Evolutionary conservation across 2,329 filamentous ascomycete genomes (phyloP), one percentile per base, ranked within the genome.

Genomic region (Sporothrix curviconia): DNA sequence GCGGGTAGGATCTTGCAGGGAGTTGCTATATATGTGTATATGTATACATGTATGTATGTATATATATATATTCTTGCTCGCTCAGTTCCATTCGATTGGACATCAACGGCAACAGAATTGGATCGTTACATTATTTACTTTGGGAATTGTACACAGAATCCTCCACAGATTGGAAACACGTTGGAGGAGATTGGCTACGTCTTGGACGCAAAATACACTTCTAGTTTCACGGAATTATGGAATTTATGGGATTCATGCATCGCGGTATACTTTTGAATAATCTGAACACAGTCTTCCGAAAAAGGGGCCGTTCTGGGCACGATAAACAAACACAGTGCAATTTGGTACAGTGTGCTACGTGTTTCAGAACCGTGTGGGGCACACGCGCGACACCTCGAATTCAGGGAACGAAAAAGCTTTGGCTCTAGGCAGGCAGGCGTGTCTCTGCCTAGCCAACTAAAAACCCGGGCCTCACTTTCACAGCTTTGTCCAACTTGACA

Each of bases 101-200:
- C 24, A 37, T 12, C 12, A 37, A 50, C 47, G 47, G 47, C 32
- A 50, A 32, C 19, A 34, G 47, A 50, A 15, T 37, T 15, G 47
- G 47, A 9, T 36, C 25, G 15, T 37, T 12, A n/a, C 37, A 15
- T 7, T 4, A 9, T 24, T 42, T 42, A 9, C 17, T 42, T 22
- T 42, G 5, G n/a, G 7, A 11, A 8, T 42, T 44, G 24, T 37
- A 25, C 14, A 34, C 32, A 17, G 14, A 50, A 15, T n/a, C 37
- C 19, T 50, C 36, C 47, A 50, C 47, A 50, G 47, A 50, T 50
- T 37, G 47, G 47, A 50, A 50, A n/a, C n/a, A n/a, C n/a, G n/a
- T n/a, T n/a, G n/a, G n/a, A n/a, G n/a, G n/a, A n/a, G n/a, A n/a
- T n/a, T n/a, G n/a, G n/a, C n/a, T n/a, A n/a, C n/a, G n/a, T n/a